Evolutionary conservation across 2,329 filamentous ascomycete species (phyloP).

Genomic region (Penicillium sp.): DNA sequence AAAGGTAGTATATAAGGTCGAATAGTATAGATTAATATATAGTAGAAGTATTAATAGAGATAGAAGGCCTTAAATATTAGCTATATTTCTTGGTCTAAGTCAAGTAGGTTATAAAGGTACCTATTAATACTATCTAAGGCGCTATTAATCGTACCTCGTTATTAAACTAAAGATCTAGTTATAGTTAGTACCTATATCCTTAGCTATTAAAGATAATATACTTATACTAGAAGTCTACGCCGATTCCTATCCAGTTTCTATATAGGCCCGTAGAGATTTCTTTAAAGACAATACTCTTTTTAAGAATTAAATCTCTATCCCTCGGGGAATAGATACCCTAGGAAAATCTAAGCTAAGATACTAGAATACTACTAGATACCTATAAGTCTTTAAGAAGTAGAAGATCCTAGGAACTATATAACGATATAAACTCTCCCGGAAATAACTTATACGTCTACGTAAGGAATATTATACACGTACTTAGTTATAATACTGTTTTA

Average conservation of each 20-base stretch:
- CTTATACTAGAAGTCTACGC: not conserved
- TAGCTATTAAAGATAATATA: not conserved
- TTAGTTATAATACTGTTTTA: not conserved
- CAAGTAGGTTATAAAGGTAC: not conserved
- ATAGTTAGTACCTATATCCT: not conserved
- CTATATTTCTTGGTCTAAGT: not conserved
- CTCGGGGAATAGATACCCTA: not conserved
- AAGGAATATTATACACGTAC: not conserved
- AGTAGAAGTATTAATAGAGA: not conserved
- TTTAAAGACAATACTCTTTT: not conserved
- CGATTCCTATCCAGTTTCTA: not conserved
- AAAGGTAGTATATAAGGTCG: not conserved
- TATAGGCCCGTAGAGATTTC: not conserved
- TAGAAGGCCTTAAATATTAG: not conserved
- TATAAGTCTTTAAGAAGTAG: not conserved
- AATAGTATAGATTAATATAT: not conserved
- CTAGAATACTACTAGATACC: not conserved
- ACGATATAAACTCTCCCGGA: not conserved
- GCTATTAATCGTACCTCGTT: not conserved
- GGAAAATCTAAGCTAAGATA: not conserved
- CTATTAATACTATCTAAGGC: not conserved
- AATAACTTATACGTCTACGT: not conserved
- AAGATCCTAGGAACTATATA: not conserved
- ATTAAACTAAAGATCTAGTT: not conserved
- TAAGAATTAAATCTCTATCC: not conserved